Evolutionary conservation across 225 moss, liverwort and hornwort species (phyloP).

Genomic region (Sphagnum tenellum): DNA sequence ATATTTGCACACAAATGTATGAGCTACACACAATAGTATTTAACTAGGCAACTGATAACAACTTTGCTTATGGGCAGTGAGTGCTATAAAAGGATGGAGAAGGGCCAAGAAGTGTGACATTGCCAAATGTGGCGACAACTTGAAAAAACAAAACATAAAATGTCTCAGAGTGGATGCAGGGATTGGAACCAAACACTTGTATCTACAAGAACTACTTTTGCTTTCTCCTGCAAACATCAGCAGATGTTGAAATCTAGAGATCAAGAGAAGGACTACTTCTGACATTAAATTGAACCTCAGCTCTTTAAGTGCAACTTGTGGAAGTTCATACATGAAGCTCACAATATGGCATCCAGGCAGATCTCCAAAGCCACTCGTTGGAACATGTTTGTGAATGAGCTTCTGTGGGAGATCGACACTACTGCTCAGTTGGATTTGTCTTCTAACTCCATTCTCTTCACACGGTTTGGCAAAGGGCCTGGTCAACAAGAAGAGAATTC

Average conservation of each 20-base stretch:
- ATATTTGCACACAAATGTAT: too few species aligned
- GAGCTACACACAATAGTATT: too few species aligned
- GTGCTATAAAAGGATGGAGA: too few species aligned
- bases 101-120: too few species aligned
- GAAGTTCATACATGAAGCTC: slow-evolving; percentile 20
- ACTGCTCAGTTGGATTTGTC: slow-evolving; percentile 18
- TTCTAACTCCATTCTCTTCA: slow-evolving; percentile 17
- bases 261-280: slow-evolving; percentile 2
- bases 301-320: slow-evolving; percentile 16
- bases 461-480: slow-evolving; percentile 5
- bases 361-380: slow-evolving; percentile 13
- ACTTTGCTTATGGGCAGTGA: too few species aligned
- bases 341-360: slow-evolving; percentile 7
- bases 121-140: too few species aligned
- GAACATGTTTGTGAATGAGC: slow-evolving; percentile 35
- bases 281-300: slow-evolving; percentile 3
- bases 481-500: slow-evolving; percentile 1
- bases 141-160: too few species aligned
- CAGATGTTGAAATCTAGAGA: slow-evolving; percentile 2
- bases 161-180: too few species aligned
- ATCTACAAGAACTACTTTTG: background rate
- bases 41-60: too few species aligned
- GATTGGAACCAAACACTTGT: too few species aligned
- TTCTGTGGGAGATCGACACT: slow-evolving; percentile 14
- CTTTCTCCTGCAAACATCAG: slow-evolving; percentile 13